These are phyloP conservation scores for Phaeophleospora eucalypticola DNA, from an alignment of 2,329 filamentous ascomycete genomes.

Conservation along the genomic window DNA sequence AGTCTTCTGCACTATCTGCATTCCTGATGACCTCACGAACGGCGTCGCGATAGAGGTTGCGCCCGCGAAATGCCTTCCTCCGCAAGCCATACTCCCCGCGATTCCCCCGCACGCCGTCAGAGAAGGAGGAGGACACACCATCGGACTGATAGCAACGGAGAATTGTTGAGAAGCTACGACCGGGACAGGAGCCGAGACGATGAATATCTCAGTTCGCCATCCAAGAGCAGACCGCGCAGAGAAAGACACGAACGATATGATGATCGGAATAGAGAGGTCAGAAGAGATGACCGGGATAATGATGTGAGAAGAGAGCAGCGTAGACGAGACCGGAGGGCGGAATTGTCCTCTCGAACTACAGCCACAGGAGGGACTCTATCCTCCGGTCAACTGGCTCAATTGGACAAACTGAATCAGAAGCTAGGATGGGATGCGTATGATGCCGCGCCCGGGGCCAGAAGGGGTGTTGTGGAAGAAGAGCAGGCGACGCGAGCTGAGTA, in stretches of 20 bases:
- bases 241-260: constrained; percentile 8
- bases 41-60: not conserved
- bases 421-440: constrained; percentile 43
- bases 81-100: constrained; percentile 13
- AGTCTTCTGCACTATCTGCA: not conserved
- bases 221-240: constrained; percentile 11
- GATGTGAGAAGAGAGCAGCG: not conserved
- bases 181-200: constrained; percentile 8
- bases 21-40: not conserved
- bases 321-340: not conserved
- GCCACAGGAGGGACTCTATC: constrained; percentile 37
- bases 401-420: constrained; percentile 61
- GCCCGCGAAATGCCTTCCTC: constrained; percentile 6
- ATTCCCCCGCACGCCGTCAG: constrained; percentile 29
- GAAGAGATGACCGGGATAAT: not conserved
- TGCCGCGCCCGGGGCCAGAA: constrained; percentile 47
- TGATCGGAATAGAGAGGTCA: not conserved
- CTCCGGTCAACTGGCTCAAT: constrained; percentile 59
- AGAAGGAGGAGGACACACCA: constrained; percentile 32
- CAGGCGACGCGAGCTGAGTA: constrained; percentile 29
- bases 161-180: constrained; percentile 23
- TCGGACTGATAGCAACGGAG: constrained; percentile 33
- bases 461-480: constrained; percentile 25
- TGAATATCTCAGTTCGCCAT: constrained; percentile 7
- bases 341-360: not conserved